Evolutionary conservation across 352 stramenopile species (phyloP).

Genomic region (Globisporangium ultimum): DNA sequence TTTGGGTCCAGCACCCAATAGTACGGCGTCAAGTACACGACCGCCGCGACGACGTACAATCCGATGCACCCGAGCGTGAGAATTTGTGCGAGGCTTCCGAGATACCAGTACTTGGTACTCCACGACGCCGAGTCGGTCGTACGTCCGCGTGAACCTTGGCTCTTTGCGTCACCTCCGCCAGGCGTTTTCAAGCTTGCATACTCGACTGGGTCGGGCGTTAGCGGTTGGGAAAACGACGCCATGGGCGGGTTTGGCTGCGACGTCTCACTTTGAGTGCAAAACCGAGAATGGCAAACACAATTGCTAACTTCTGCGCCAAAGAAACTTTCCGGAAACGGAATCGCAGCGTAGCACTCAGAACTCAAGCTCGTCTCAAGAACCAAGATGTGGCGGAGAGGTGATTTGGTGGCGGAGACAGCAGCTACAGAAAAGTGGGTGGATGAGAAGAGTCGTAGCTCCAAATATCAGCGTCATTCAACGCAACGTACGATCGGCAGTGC

Average conservation of each 20-base stretch:
- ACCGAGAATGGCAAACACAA: not conserved
- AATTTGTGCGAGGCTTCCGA: conserved; percentile 14
- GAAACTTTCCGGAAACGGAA: too few species aligned
- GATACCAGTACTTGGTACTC: conserved; percentile 13
- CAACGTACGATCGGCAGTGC: not conserved
- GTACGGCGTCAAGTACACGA: conserved; percentile 20
- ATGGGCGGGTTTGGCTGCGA: not conserved
- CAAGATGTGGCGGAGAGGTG: not conserved
- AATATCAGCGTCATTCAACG: not conserved
- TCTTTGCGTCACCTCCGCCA: not conserved
- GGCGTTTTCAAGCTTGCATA: not conserved
- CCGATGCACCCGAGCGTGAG: conserved; percentile 5
- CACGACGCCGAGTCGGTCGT: not conserved
- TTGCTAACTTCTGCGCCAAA: too few species aligned
- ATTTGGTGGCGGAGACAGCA: not conserved
- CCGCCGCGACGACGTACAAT: conserved; percentile 12
- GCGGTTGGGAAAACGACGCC: not conserved
- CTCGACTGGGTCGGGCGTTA: not conserved
- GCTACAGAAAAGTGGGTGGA: not conserved
- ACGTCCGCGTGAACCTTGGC: not conserved
- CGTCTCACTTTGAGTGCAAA: not conserved
- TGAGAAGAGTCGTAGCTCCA: not conserved
- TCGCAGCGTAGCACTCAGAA: too few species aligned
- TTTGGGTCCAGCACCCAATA: conserved; percentile 18
- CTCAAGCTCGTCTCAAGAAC: too few species aligned